Conservation (phyloP, 805 yeast species). For the Candida tammaniensis region DNA sequence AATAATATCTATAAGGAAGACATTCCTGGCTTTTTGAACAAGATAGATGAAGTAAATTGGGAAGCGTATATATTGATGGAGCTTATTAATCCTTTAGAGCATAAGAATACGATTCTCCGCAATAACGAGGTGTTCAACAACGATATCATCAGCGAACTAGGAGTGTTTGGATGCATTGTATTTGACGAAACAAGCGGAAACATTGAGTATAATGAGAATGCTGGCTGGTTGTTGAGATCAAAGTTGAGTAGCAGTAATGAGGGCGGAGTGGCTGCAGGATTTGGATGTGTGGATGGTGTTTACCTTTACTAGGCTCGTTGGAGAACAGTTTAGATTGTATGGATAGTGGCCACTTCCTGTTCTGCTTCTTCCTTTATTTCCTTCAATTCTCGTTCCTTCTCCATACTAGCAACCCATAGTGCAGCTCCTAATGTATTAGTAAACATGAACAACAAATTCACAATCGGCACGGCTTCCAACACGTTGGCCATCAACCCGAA, state of each 20-base stretch:
- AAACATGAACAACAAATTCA: constrained; percentile 52
- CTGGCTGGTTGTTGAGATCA: constrained; percentile 87
- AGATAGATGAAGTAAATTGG: constrained; percentile 71
- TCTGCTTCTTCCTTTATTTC: neutral
- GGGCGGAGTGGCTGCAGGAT: constrained; percentile 99
- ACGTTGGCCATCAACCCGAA: constrained; percentile 53
- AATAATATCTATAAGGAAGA: constrained; percentile 86
- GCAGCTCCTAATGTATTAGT: constrained; percentile 65
- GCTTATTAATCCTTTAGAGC: constrained; percentile 73
- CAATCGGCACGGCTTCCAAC: constrained; percentile 53
- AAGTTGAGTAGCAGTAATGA: constrained; percentile 86
- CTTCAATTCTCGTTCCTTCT: constrained; percentile 12
- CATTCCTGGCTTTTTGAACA: constrained; percentile 69
- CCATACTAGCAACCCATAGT: constrained; percentile 53
- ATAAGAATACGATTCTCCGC: constrained; percentile 68
- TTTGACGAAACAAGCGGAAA: constrained; percentile 65
- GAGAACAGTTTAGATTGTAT: neutral
- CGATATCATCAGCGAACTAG: constrained; percentile 84
- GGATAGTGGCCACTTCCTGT: neutral
- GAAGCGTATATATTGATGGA: constrained; percentile 93
- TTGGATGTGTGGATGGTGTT: constrained; percentile 91
- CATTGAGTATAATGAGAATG: constrained; percentile 58
- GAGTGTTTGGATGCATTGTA: constrained; percentile 80
- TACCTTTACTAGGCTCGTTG: constrained; percentile 39
- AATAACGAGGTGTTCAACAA: constrained; percentile 62